phyloP scores from a whole-genome alignment of 495 filamentous ascomycete genomes.

The Aspergillus indologenus region DNA sequence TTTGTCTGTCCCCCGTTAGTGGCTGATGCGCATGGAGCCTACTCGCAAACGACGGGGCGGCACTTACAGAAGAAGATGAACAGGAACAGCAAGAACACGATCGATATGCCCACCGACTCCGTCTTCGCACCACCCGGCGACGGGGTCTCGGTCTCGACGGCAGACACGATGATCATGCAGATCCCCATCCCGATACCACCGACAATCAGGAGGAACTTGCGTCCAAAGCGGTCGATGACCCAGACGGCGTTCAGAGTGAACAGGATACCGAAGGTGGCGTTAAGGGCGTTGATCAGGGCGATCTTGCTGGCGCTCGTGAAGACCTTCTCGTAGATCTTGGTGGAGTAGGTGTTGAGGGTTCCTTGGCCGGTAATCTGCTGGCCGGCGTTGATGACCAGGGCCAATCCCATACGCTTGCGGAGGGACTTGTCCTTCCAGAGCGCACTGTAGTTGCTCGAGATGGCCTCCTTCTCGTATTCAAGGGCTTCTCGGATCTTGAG shows the following conservation, averaged over 20 bases:
- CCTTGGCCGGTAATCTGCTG: slow-evolving; percentile 62
- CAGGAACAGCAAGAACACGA: slow-evolving; percentile 60
- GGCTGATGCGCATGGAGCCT: background rate
- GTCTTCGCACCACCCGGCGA: slow-evolving; percentile 47
- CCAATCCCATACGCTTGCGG: slow-evolving; percentile 53
- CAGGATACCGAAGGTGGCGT: slow-evolving; percentile 63
- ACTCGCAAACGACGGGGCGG: background rate
- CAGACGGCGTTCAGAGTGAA: slow-evolving; percentile 73
- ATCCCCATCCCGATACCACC: slow-evolving; percentile 70
- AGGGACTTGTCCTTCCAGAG: slow-evolving; percentile 61
- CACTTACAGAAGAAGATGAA: slow-evolving; percentile 63
- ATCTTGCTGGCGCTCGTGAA: slow-evolving; percentile 52
- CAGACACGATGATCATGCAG: slow-evolving; percentile 63
- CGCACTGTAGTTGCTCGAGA: slow-evolving; percentile 52
- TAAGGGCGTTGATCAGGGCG: slow-evolving; percentile 65
- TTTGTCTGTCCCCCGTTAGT: slow-evolving; percentile 46
- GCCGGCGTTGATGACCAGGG: slow-evolving; percentile 56
- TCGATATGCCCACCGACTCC: slow-evolving; percentile 57
- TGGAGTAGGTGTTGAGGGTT: slow-evolving; percentile 61
- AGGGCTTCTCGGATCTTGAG: slow-evolving; percentile 56
- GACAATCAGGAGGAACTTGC: slow-evolving; percentile 63
- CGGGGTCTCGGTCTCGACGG: slow-evolving; percentile 61
- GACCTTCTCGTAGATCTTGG: slow-evolving; percentile 63
- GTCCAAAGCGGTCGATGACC: slow-evolving; percentile 64
- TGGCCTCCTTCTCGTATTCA: slow-evolving; percentile 61